These are phyloP conservation scores for Calvatia gigantea DNA, from an alignment of 768 basidiomycete species.

Conservation along the genomic window DNA sequence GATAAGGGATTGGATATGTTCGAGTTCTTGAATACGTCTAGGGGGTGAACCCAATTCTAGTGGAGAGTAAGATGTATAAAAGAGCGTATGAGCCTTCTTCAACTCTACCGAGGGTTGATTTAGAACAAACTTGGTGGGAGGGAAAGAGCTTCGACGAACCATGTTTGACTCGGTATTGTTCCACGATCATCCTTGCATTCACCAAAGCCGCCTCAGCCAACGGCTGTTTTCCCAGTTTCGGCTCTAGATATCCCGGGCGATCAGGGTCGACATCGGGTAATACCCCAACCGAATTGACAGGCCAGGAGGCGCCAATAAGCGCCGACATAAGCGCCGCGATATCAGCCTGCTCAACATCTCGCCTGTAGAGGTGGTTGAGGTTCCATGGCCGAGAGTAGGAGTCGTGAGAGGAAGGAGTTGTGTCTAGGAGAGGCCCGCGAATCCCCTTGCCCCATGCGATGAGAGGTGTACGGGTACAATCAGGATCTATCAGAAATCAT, in stretches of 20 bases:
- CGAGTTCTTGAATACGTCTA: slow-evolving; percentile 23
- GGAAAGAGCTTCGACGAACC: slow-evolving; percentile 37
- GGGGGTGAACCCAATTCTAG: slow-evolving; percentile 38
- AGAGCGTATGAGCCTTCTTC: slow-evolving; percentile 52
- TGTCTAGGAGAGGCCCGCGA: slow-evolving; percentile 61
- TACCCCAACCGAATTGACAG: slow-evolving; percentile 80
- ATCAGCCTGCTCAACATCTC: slow-evolving; percentile 84
- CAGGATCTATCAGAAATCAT: slow-evolving; percentile 54
- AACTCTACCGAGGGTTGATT: slow-evolving; percentile 39
- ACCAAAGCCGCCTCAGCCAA: slow-evolving; percentile 54
- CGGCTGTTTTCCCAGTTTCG: slow-evolving; percentile 40
- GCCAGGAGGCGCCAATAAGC: slow-evolving; percentile 70
- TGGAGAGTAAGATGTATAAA: slow-evolving; percentile 58
- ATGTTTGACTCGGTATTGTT: slow-evolving; percentile 77
- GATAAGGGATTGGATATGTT: slow-evolving; percentile 45
- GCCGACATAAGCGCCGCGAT: slow-evolving; percentile 75
- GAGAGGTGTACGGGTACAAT: slow-evolving; percentile 83
- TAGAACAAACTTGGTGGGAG: neutral
- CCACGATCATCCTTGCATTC: slow-evolving; percentile 70
- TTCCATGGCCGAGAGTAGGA: slow-evolving; percentile 65
- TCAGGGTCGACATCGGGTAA: slow-evolving; percentile 70
- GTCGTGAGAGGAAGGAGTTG: slow-evolving; percentile 61
- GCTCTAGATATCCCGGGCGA: slow-evolving; percentile 53
- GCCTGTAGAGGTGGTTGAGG: slow-evolving; percentile 52
- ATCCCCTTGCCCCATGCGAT: slow-evolving; percentile 81